phyloP scores from a whole-genome alignment of 371 early-diverging fungal species.

The Mortierella sp. region DNA sequence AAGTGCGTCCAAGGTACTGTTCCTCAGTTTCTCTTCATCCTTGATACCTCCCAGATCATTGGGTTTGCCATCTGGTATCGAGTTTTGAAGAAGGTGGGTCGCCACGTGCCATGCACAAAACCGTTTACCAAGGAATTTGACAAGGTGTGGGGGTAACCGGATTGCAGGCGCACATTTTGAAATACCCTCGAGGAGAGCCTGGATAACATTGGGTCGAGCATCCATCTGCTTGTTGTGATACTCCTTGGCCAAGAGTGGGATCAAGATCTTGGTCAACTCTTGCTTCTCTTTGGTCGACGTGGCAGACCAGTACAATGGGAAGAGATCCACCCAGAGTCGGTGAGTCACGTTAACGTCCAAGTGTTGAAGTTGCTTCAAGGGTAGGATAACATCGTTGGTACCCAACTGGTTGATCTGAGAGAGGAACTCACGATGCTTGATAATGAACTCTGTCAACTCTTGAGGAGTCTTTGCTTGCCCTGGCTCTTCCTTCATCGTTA shows the following conservation, averaged over 20 bases:
- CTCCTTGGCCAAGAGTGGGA: constrained; percentile 88
- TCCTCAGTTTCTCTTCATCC: constrained; percentile 90
- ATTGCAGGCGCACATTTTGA: constrained; percentile 78
- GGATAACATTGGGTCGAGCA: constrained; percentile 92
- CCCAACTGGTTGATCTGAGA: constrained; percentile 61
- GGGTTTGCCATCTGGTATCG: constrained; percentile 57
- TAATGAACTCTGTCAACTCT: constrained; percentile 55
- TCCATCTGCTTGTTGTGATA: constrained; percentile 88
- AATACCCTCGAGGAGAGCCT: constrained; percentile 88
- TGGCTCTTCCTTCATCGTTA: constrained; percentile 13
- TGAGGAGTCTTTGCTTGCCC: neutral
- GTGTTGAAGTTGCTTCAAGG: constrained; percentile 78
- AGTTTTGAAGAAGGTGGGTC: constrained; percentile 76
- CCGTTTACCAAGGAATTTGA: constrained; percentile 90
- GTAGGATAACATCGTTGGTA: constrained; percentile 60
- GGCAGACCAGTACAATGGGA: constrained; percentile 86
- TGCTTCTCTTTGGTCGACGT: constrained; percentile 82
- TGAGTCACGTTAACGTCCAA: constrained; percentile 75
- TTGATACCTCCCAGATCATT: constrained; percentile 64
- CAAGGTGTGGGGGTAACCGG: constrained; percentile 90
- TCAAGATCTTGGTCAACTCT: constrained; percentile 82
- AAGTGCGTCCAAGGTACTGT: constrained; percentile 90
- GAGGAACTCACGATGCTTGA: constrained; percentile 70
- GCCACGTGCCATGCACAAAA: constrained; percentile 94
- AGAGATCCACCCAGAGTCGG: constrained; percentile 87